Evolutionary conservation across 2,329 filamentous ascomycete species (phyloP).

Genomic region (Clarireedia homoeocarpa): DNA sequence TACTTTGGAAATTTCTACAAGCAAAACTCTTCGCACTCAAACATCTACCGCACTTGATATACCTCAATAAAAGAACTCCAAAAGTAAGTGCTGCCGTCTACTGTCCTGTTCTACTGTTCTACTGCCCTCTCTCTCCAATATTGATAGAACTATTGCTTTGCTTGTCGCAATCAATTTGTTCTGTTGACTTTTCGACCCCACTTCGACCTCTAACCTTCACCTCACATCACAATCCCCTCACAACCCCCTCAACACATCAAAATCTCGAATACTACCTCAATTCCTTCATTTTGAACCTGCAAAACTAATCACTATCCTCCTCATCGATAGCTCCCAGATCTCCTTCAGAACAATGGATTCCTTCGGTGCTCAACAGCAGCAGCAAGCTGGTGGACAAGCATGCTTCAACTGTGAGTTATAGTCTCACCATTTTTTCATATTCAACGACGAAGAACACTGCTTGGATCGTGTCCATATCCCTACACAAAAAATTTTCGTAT

Average conservation of each 20-base stretch:
- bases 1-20: too few species aligned
- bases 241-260: too few species aligned
- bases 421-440: background rate
- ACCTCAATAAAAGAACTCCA: too few species aligned
- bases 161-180: background rate
- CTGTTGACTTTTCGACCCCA: background rate
- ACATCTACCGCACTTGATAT: too few species aligned
- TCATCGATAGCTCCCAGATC: constrained; percentile 10
- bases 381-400: constrained; percentile 30
- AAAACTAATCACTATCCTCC: constrained; percentile 8
- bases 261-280: background rate
- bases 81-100: too few species aligned
- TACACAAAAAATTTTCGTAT: background rate
- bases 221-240: background rate
- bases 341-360: constrained; percentile 25
- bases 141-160: background rate
- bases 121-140: too few species aligned
- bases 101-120: too few species aligned
- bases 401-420: constrained; percentile 44
- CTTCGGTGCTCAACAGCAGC: constrained; percentile 13
- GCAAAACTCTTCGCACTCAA: too few species aligned
- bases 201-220: background rate
- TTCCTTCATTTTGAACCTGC: background rate
- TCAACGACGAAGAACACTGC: constrained; percentile 1
- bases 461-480: background rate